These are phyloP conservation scores for Fusarium graminum DNA, from an alignment of 2,329 filamentous ascomycete genomes.

Conservation along the genomic window DNA sequence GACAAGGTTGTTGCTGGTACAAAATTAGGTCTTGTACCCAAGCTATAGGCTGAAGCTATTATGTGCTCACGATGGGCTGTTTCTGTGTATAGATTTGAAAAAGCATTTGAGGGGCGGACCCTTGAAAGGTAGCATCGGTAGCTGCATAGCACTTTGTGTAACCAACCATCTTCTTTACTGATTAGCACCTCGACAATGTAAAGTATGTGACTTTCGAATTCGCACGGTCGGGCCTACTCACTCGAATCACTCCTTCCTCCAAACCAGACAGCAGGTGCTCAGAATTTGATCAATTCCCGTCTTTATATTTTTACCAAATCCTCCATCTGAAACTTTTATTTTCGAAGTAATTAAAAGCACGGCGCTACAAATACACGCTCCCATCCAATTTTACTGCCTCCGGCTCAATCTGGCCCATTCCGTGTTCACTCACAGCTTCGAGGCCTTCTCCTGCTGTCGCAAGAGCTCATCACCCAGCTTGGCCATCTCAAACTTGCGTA, in stretches of 20 bases:
- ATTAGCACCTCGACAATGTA: not conserved
- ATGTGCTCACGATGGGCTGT: not conserved
- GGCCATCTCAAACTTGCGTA: constrained; percentile 75
- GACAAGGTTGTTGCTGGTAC: constrained; percentile 69
- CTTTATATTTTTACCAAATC: not conserved
- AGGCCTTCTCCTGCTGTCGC: constrained; percentile 60
- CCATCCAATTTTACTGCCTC: not conserved
- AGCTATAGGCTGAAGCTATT: constrained; percentile 56
- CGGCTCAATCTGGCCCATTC: not conserved
- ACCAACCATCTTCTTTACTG: no score
- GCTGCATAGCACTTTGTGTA: no score
- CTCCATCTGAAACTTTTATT: not conserved
- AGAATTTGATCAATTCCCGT: not conserved
- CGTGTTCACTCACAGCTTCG: constrained; percentile 60
- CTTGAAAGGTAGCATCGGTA: not conserved
- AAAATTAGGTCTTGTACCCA: constrained; percentile 65
- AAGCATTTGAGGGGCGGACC: not conserved
- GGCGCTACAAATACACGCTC: constrained; percentile 11
- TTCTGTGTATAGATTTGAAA: not conserved
- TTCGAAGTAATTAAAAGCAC: not conserved
- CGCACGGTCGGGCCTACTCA: not conserved
- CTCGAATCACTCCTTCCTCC: not conserved
- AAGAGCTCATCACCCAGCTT: constrained; percentile 67
- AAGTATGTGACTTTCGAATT: constrained; percentile 1
- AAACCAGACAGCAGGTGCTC: constrained; percentile 2